Percentiles rank a stretch among this genome's conserved stretches.
phyloP scores from a whole-genome alignment of 202 grass and related monocot species.

The Dendrocalamus latiflorus region DNA sequence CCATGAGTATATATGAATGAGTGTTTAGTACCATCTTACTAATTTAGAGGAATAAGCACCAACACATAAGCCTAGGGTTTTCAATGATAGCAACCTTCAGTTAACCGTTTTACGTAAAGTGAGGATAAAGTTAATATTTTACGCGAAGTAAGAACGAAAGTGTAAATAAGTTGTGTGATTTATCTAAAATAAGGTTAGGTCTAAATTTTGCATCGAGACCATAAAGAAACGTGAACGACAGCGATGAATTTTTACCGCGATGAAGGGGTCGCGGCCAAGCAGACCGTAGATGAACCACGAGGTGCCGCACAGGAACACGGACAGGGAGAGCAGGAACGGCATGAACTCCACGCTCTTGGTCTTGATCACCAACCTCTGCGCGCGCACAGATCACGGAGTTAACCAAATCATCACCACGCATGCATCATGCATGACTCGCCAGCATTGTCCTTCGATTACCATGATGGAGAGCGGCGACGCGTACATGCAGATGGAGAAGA shows the following conservation, averaged over 20 bases:
- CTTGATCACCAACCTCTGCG: conserved; percentile 96
- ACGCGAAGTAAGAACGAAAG: too few species aligned
- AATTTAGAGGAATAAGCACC: too few species aligned
- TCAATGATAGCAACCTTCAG: too few species aligned
- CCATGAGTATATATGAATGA: too few species aligned
- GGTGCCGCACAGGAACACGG: conserved; percentile 85
- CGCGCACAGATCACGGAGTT: not conserved
- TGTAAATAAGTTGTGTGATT: too few species aligned
- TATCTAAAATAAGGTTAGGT: too few species aligned
- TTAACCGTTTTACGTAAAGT: too few species aligned
- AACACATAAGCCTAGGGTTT: too few species aligned
- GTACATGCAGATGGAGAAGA: conserved; percentile 99
- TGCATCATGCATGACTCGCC: not conserved
- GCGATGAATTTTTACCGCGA: conserved; percentile 42
- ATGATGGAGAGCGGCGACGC: conserved; percentile 96
- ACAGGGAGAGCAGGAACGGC: conserved; percentile 96
- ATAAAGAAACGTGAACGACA: not conserved
- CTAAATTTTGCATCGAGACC: too few species aligned
- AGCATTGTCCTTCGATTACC: conserved; percentile 25
- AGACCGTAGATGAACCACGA: conserved; percentile 98
- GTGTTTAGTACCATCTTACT: too few species aligned
- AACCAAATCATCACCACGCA: not conserved
- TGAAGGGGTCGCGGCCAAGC: conserved; percentile 76
- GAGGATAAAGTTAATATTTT: too few species aligned
- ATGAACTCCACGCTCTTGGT: conserved; percentile 99